Evolutionary conservation across 257 asterid genomes (phyloP).

Genomic region (Lavandula angustifolia): DNA sequence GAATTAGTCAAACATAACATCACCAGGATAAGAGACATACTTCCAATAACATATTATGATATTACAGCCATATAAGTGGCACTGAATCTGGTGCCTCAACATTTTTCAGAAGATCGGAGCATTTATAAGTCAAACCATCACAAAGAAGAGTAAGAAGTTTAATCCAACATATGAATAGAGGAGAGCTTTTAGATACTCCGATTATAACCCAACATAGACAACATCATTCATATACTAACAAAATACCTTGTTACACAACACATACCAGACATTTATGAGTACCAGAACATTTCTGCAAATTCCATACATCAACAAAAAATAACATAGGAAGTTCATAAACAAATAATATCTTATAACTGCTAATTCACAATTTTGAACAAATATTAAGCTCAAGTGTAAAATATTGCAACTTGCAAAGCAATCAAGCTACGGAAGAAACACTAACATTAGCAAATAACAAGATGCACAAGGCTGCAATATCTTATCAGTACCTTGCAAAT

Average conservation of each 20-base stretch:
- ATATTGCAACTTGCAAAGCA: too few relatives aligned
- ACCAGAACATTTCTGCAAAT: neutral
- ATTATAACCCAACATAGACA: neutral
- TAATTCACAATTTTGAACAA: constrained; percentile 13
- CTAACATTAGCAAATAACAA: neutral
- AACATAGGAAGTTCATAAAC: neutral
- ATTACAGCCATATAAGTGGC: neutral
- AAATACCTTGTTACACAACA: neutral
- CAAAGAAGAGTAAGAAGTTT: neutral
- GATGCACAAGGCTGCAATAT: constrained; percentile 5
- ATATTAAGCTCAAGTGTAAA: neutral
- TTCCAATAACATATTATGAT: constrained; percentile 4
- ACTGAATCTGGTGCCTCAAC: too few relatives aligned
- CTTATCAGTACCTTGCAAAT: constrained; percentile 45
- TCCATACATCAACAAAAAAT: neutral
- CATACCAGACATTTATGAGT: neutral
- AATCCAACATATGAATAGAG: neutral
- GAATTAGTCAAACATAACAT: constrained; percentile 28
- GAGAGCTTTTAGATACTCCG: neutral
- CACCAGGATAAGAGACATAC: constrained; percentile 19
- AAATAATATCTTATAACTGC: neutral
- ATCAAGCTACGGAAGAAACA: constrained; percentile 15
- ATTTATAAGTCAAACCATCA: neutral
- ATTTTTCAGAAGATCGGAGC: too few relatives aligned
- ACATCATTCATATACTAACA: neutral